phyloP scores from a whole-genome alignment of 1,284 basidiomycete genomes.

The Trichosporon sp. region DNA sequence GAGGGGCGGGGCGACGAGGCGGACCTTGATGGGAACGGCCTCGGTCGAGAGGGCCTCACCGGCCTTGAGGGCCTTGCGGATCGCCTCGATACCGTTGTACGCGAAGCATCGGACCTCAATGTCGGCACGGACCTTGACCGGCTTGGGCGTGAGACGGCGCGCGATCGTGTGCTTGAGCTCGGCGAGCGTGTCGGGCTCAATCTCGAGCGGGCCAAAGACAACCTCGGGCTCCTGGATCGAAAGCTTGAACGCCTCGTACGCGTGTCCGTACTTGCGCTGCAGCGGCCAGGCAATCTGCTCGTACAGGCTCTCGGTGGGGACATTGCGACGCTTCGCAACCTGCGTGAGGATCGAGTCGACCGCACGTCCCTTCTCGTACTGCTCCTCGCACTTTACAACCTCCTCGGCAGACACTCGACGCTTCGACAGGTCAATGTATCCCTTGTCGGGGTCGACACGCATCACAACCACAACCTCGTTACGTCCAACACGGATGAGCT shows the following conservation, averaged over 20 bases:
- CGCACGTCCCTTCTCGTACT: conserved; percentile 95
- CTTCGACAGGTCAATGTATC: conserved; percentile 98
- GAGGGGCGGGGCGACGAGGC: conserved; percentile 90
- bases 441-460: conserved; percentile 98
- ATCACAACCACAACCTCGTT: conserved; percentile 99
- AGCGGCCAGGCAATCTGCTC: conserved; percentile 91
- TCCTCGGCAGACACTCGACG: conserved; percentile 98
- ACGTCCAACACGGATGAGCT: conserved; percentile 92
- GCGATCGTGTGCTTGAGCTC: conserved; percentile 84
- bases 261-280: conserved; percentile 85
- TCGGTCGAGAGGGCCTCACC: conserved; percentile 84
- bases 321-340: conserved; percentile 76
- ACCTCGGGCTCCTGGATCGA: conserved; percentile 77
- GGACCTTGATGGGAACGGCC: conserved; percentile 92
- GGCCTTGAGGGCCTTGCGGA: conserved; percentile 82
- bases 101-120: conserved; percentile 97
- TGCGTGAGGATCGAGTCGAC: conserved; percentile 90
- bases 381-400: conserved; percentile 96
- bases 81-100: conserved; percentile 95
- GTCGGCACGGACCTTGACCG: conserved; percentile 97
- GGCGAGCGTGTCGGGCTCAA: conserved; percentile 55
- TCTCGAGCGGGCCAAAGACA: conserved; percentile 69
- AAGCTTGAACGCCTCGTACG: conserved; percentile 97
- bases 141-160: conserved; percentile 91
- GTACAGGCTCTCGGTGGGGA: conserved; percentile 61